Evolutionary conservation across 768 basidiomycete species (phyloP).

Genomic region (Cantharellus anzutake): DNA sequence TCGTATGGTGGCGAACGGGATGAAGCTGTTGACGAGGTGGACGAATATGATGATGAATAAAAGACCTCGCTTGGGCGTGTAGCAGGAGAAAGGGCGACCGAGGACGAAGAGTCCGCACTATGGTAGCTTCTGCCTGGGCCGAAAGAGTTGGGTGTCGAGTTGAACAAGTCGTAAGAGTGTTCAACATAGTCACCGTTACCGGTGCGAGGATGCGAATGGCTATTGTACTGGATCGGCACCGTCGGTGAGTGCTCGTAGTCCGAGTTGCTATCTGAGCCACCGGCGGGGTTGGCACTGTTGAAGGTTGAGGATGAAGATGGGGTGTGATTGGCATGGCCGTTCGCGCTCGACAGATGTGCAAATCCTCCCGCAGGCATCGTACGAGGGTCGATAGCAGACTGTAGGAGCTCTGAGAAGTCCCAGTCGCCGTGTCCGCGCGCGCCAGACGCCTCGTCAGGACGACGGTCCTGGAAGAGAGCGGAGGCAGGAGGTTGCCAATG

Average conservation of each 20-base stretch:
- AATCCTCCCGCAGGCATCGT: not conserved
- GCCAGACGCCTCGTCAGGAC: not conserved
- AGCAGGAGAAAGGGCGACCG: conserved; percentile 40
- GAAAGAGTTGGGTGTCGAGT: conserved; percentile 18
- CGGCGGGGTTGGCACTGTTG: conserved; percentile 5
- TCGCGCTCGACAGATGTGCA: not conserved
- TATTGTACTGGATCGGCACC: not conserved
- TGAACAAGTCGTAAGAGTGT: conserved; percentile 44
- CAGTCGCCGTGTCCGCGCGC: not conserved
- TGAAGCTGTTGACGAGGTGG: conserved; percentile 19
- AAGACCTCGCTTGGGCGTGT: conserved; percentile 15
- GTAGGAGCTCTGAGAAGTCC: conserved; percentile 2
- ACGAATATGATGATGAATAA: conserved; percentile 39
- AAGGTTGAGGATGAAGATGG: conserved; percentile 12
- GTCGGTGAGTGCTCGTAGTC: not conserved
- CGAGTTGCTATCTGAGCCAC: not conserved
- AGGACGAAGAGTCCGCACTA: conserved; percentile 13
- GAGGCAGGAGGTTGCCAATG: not conserved
- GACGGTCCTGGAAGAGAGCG: not conserved
- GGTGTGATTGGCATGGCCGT: conserved; percentile 14
- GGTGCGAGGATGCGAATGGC: not conserved
- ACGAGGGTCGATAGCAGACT: not conserved
- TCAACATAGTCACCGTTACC: conserved; percentile 34
- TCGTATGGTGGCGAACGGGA: conserved; percentile 19
- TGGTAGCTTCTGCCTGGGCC: conserved; percentile 14